Conservation (phyloP, 805 yeast genomes). For the Suhomyces canberraensis region DNA sequence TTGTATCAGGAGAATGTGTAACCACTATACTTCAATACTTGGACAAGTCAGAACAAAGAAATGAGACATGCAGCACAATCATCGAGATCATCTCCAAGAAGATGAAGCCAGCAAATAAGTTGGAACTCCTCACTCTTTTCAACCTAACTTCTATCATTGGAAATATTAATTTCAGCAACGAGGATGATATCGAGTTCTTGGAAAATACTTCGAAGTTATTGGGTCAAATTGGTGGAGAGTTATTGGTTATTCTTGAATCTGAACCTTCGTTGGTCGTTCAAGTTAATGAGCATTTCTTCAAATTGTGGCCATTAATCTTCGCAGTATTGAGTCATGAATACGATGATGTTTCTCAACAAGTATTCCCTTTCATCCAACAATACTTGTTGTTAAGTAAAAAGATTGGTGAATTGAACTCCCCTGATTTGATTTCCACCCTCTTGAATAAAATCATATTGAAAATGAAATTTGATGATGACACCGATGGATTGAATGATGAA, state of each 20-base stretch:
- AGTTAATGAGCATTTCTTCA: slow-evolving; percentile 25
- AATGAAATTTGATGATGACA: slow-evolving; percentile 76
- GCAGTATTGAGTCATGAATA: slow-evolving; percentile 74
- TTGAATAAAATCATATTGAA: slow-evolving; percentile 70
- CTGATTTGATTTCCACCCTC: slow-evolving; percentile 58
- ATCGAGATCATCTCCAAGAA: slow-evolving; percentile 70
- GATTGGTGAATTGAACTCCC: slow-evolving; percentile 29
- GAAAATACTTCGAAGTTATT: slow-evolving; percentile 74
- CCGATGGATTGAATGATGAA: slow-evolving; percentile 59
- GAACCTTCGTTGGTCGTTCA: slow-evolving; percentile 41
- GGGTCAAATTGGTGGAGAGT: slow-evolving; percentile 72
- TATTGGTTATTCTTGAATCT: slow-evolving; percentile 59
- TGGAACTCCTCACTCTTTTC: slow-evolving; percentile 65
- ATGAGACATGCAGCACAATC: slow-evolving; percentile 56
- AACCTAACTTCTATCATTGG: slow-evolving; percentile 57
- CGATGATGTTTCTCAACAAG: slow-evolving; percentile 83
- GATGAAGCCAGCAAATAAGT: slow-evolving; percentile 70
- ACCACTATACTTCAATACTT: slow-evolving; percentile 57
- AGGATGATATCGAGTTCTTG: slow-evolving; percentile 59
- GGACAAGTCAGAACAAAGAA: slow-evolving; percentile 45
- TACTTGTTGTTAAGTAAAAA: slow-evolving; percentile 71
- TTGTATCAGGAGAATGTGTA: slow-evolving; percentile 60
- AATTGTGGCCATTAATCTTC: slow-evolving; percentile 57
- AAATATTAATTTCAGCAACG: slow-evolving; percentile 29
- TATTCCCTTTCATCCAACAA: slow-evolving; percentile 75